Base-by-base conservation (phyloP, 202 grass and related monocot species). In the Zizania palustris region DNA sequence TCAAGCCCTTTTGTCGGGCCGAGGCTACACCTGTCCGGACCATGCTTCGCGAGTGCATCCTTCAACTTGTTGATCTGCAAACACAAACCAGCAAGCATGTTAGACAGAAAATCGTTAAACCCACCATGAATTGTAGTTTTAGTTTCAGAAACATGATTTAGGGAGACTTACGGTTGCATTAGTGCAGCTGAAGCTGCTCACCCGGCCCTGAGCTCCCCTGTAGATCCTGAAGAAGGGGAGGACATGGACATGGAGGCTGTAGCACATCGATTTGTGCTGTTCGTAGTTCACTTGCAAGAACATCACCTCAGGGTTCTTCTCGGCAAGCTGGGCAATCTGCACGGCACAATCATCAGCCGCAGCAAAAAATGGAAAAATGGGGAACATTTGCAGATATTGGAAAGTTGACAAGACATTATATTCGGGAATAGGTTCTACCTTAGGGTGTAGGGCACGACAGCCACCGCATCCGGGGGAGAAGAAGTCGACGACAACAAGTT, bases 101-200 rank as follows among this genome's bases (percentile, higher is more conserved):
- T 5, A 84, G 64, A 28, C 57, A 69, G 5, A 63, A 28, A 28
- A 28, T 28, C 28, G 28, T 1, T 33, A 7, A 7, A 16, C 45
- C 4, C 21, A 13, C 20, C 15, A 34, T 34, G 0, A 4, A 8
- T 45, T 40, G 11, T 7, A 39, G 13, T 18, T 12, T 33, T 57
- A 21, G 15, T 44, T 35, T 14, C 66, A 5, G 5, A 13, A 42
- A 45, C 14, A n/a, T 3, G 16, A 19, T 60, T 22, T n/a, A 20
- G 54, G n/a, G 60, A 13, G 45, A 21, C 72, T 80, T 77, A 92
- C 92, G 9, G 92, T 91, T 67, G 86, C 86, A 18, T 96, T 96
- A 14, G 92, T 96, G 92, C 92, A 96, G 82, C 92, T 96, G 86
- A 96, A 96, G 78, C 92, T 87, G 84, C 81, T 85, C 28, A 96